Percentiles rank a stretch among this genome's conserved stretches.
These are phyloP conservation scores for Xylaria castorea DNA, from an alignment of 495 filamentous ascomycete species.

Conservation along the genomic window DNA sequence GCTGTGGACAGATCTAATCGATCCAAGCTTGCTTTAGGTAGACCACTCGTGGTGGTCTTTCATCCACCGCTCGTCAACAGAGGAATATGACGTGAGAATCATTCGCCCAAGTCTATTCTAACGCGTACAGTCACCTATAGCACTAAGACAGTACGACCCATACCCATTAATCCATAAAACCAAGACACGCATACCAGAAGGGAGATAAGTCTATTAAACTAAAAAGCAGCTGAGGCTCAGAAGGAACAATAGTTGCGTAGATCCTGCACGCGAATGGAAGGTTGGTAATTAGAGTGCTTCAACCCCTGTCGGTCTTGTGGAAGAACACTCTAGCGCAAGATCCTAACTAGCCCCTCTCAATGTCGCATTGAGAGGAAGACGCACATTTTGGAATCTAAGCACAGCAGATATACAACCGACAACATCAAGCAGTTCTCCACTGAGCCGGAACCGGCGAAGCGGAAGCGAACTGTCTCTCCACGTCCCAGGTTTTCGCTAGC, in stretches of 20 bases:
- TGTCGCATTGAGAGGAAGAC: background rate
- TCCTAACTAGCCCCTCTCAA: background rate
- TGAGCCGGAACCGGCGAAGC: background rate
- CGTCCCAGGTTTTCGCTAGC: background rate
- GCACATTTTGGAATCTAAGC: background rate
- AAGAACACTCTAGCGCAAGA: too few relatives aligned
- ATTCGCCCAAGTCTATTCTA: background rate
- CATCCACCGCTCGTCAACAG: background rate
- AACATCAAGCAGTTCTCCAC: background rate
- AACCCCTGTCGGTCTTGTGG: slow-evolving; percentile 1
- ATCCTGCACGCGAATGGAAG: slow-evolving; percentile 20
- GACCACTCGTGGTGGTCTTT: background rate
- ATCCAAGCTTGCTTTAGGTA: background rate
- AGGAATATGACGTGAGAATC: background rate
- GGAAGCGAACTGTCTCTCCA: slow-evolving; percentile 5
- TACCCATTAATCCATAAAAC: background rate
- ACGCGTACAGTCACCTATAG: background rate
- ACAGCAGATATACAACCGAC: too few relatives aligned
- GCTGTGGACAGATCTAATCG: background rate
- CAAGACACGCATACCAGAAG: background rate
- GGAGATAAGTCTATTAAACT: background rate
- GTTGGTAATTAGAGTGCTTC: background rate
- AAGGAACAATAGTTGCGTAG: slow-evolving; percentile 15
- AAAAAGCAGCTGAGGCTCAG: background rate
- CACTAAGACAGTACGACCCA: background rate